phyloP scores from a whole-genome alignment of 805 yeast species.

The Candida hispaniensis region DNA sequence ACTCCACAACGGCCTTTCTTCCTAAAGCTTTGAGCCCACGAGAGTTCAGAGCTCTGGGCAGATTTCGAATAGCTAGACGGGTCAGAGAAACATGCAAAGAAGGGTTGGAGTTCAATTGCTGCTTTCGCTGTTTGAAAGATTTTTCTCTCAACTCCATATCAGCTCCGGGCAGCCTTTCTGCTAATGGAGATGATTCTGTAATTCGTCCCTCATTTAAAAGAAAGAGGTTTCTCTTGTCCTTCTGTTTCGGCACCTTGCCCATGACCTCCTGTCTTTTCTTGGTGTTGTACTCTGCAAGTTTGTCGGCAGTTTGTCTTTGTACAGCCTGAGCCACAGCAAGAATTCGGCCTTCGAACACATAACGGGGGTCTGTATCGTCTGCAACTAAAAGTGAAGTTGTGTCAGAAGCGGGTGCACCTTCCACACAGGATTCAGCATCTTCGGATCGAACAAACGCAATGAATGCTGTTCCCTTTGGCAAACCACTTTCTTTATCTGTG shows the following conservation, averaged over 20 bases:
- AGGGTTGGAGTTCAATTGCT: slow-evolving; percentile 85
- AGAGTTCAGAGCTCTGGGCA: slow-evolving; percentile 86
- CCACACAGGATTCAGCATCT: slow-evolving; percentile 57
- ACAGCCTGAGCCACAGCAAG: slow-evolving; percentile 77
- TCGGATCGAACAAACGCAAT: slow-evolving; percentile 66
- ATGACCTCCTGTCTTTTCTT: slow-evolving; percentile 59
- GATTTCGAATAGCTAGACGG: slow-evolving; percentile 84
- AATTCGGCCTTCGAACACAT: slow-evolving; percentile 88
- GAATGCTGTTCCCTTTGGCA: slow-evolving; percentile 90
- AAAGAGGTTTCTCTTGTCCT: slow-evolving; percentile 76
- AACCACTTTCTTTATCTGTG: slow-evolving; percentile 69
- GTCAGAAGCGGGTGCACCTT: slow-evolving; percentile 62
- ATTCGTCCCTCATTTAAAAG: slow-evolving; percentile 91
- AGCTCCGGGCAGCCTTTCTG: slow-evolving; percentile 50
- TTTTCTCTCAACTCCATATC: slow-evolving; percentile 85
- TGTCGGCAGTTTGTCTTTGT: slow-evolving; percentile 70
- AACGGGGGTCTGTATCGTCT: slow-evolving; percentile 78
- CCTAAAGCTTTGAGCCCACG: slow-evolving; percentile 85
- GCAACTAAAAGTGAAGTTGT: slow-evolving; percentile 63
- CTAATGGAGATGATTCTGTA: slow-evolving; percentile 67
- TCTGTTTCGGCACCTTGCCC: slow-evolving; percentile 71
- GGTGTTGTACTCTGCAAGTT: slow-evolving; percentile 62
- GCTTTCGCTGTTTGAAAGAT: slow-evolving; percentile 74
- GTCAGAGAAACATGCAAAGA: slow-evolving; percentile 87
- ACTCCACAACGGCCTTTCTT: slow-evolving; percentile 86